Evolutionary conservation across 352 stramenopile genomes (phyloP).

Genomic region (Globisporangium perplexum): DNA sequence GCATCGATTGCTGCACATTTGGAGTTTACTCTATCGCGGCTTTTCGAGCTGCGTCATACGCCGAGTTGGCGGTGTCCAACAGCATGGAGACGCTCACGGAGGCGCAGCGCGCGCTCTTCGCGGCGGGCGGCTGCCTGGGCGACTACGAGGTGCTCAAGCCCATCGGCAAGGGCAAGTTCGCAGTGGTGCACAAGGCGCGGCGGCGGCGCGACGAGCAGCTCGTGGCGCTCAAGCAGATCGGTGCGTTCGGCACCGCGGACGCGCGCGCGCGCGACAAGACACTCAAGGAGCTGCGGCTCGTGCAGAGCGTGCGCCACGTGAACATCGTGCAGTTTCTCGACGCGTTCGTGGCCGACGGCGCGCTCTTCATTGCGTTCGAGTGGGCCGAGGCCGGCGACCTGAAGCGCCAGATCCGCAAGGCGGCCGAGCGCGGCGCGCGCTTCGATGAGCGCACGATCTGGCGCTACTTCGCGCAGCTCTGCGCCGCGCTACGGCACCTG

Average conservation of each 20-base stretch:
- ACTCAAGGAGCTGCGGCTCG: conserved; percentile 76
- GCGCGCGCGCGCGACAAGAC: conserved; percentile 88
- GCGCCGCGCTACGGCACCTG: conserved; percentile 80
- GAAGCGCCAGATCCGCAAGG: conserved; percentile 91
- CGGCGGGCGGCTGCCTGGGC: conserved; percentile 34
- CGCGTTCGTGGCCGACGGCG: conserved; percentile 86
- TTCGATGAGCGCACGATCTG: conserved; percentile 93
- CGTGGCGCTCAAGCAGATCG: conserved; percentile 93
- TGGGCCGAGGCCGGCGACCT: conserved; percentile 92
- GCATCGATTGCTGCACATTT: too few species aligned
- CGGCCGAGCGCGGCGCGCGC: conserved; percentile 68
- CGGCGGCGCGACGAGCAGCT: conserved; percentile 52
- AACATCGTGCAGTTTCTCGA: conserved; percentile 94
- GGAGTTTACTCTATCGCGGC: not conserved
- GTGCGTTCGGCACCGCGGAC: conserved; percentile 90
- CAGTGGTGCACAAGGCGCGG: conserved; percentile 86
- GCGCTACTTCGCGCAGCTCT: conserved; percentile 92
- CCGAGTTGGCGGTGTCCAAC: not conserved
- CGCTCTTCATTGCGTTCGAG: conserved; percentile 93
- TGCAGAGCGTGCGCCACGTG: conserved; percentile 85
- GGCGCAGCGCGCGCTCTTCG: conserved; percentile 66
- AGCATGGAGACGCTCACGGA: conserved; percentile 72
- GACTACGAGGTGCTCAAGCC: conserved; percentile 85
- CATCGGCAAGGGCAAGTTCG: conserved; percentile 93
- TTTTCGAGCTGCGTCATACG: not conserved